These are phyloP conservation scores for Coemansia sp. DNA, from an alignment of 192 early-diverging fungal species.

Conservation along the genomic window DNA sequence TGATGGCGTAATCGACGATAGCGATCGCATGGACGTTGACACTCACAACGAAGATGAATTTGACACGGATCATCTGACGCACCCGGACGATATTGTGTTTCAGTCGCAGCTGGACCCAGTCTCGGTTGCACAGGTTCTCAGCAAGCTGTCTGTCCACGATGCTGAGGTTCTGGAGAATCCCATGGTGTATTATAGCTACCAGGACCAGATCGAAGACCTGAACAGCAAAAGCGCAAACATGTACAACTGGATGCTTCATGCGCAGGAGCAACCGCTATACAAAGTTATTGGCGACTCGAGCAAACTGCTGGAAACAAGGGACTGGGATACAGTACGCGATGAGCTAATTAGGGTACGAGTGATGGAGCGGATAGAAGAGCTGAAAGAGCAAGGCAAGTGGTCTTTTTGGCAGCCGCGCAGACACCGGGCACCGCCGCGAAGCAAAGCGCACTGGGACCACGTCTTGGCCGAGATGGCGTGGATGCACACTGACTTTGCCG, in stretches of 20 bases:
- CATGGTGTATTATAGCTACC: slow-evolving; percentile 19
- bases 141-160: slow-evolving; percentile 8
- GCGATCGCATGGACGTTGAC: slow-evolving; percentile 30
- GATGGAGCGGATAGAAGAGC: slow-evolving; percentile 54
- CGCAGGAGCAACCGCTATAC: slow-evolving; percentile 48
- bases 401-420: slow-evolving; percentile 54
- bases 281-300: slow-evolving; percentile 22
- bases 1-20: neutral
- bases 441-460: slow-evolving; percentile 57
- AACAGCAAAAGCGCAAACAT: slow-evolving; percentile 38
- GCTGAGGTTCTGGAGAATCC: slow-evolving; percentile 23
- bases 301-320: slow-evolving; percentile 39
- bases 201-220: slow-evolving; percentile 34
- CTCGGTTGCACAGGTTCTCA: slow-evolving; percentile 20
- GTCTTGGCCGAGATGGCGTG: slow-evolving; percentile 55
- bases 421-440: slow-evolving; percentile 52
- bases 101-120: slow-evolving; percentile 35
- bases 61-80: slow-evolving; percentile 15
- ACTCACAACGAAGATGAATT: neutral
- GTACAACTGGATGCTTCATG: slow-evolving; percentile 43
- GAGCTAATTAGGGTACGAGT: slow-evolving; percentile 46
- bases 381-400: slow-evolving; percentile 53
- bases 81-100: slow-evolving; percentile 42
- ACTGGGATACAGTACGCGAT: slow-evolving; percentile 52
- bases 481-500: slow-evolving; percentile 54